A percentile compares a stretch with the other conserved stretches of the same genome.
phyloP scores from a whole-genome alignment of 2,329 filamentous ascomycete genomes.

The Aaosphaeria pasadenensis region DNA sequence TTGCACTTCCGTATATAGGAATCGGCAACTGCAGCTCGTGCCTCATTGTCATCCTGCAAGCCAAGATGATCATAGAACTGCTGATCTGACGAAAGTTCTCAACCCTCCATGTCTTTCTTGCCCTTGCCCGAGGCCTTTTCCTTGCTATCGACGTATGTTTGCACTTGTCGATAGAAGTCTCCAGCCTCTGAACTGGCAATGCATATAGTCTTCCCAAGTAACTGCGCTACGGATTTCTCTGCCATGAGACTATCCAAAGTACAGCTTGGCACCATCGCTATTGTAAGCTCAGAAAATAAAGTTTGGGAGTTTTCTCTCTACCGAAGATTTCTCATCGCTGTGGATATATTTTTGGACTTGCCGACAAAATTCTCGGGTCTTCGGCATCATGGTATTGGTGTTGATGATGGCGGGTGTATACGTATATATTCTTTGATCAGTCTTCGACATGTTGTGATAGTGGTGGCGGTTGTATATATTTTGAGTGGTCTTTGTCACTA shows the following conservation, averaged over 20 bases:
- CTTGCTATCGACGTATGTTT: slow-evolving; percentile 55
- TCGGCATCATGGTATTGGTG: too few species aligned
- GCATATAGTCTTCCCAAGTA: slow-evolving; percentile 48
- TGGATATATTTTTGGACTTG: too few species aligned
- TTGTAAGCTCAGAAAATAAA: too few species aligned
- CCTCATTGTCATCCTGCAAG: slow-evolving; percentile 60
- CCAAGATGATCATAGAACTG: slow-evolving; percentile 55
- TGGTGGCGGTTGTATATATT: too few species aligned
- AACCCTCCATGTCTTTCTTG: slow-evolving; percentile 29
- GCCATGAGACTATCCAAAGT: slow-evolving; percentile 43
- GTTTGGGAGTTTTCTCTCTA: too few species aligned
- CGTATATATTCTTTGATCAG: too few species aligned
- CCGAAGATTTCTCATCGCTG: too few species aligned
- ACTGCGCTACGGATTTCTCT: slow-evolving; percentile 33
- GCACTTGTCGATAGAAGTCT: slow-evolving; percentile 47
- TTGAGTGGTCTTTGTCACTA: too few species aligned
- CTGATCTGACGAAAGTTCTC: slow-evolving; percentile 24
- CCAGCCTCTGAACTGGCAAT: slow-evolving; percentile 39
- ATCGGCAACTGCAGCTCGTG: slow-evolving; percentile 56
- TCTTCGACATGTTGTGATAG: too few species aligned
- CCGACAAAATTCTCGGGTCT: too few species aligned
- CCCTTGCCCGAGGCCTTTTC: slow-evolving; percentile 41
- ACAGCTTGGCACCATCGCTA: slow-evolving; percentile 25
- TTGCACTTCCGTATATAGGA: slow-evolving; percentile 46
- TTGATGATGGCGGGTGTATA: too few species aligned